Evolutionary conservation across 257 asterid species (phyloP).

Genomic region (Nicotiana obtusifolia): DNA sequence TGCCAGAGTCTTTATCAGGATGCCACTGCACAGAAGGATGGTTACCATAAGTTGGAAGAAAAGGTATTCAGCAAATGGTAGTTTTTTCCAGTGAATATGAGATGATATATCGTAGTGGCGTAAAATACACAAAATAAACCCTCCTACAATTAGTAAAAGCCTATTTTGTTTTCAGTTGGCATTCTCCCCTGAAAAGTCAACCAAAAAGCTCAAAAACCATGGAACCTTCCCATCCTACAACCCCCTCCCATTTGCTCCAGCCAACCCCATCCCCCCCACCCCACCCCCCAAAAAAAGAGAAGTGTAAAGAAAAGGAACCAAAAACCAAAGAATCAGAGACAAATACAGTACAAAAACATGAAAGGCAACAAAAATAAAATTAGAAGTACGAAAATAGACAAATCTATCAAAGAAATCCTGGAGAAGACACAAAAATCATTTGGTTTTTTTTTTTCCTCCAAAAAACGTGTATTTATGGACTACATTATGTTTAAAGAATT

Average conservation of each 20-base stretch:
- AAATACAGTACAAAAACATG: not conserved
- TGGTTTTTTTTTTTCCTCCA: not conserved
- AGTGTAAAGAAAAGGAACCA: not conserved
- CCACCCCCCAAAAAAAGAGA: too few species aligned
- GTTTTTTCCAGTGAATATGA: not conserved
- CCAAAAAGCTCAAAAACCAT: not conserved
- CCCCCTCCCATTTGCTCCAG: not conserved
- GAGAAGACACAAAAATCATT: not conserved
- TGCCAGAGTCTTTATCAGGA: slow-evolving; percentile 65
- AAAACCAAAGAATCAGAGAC: not conserved
- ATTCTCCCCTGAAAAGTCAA: not conserved
- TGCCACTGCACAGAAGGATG: slow-evolving; percentile 46
- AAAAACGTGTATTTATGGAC: not conserved
- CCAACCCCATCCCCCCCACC: too few species aligned
- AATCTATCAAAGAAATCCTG: not conserved
- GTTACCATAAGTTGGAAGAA: not conserved
- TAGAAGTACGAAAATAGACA: not conserved
- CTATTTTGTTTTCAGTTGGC: not conserved
- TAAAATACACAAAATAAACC: not conserved
- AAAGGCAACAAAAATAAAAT: not conserved
- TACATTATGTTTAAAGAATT: not conserved
- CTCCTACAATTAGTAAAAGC: not conserved
- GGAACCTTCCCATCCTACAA: not conserved
- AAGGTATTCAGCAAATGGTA: not conserved
- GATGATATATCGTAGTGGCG: not conserved